phyloP scores from a whole-genome alignment of 768 basidiomycete genomes.

The Agrocybe chaxingu region DNA sequence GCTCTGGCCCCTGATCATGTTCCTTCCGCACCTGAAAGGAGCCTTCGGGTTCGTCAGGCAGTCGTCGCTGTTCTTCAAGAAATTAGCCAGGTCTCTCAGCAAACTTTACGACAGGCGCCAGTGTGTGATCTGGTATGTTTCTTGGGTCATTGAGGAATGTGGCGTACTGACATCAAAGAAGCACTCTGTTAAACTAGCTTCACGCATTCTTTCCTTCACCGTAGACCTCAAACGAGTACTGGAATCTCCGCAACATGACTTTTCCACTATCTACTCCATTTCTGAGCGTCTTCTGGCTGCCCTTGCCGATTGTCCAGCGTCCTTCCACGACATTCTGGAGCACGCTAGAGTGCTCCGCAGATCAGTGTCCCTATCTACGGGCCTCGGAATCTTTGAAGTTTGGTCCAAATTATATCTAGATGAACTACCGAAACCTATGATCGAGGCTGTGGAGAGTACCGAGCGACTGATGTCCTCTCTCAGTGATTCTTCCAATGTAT shows the following conservation, averaged over 20 bases:
- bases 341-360: conserved; percentile 39
- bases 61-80: conserved; percentile 8
- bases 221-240: conserved; percentile 43
- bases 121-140: conserved; percentile 4
- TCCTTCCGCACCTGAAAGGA: conserved; percentile 4
- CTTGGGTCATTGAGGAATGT: not conserved
- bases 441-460: conserved; percentile 6
- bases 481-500: conserved; percentile 14
- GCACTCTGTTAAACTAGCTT: conserved; percentile 29
- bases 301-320: conserved; percentile 30
- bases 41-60: conserved; percentile 4
- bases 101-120: conserved; percentile 1
- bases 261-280: conserved; percentile 62
- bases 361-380: conserved; percentile 59
- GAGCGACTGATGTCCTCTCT: conserved; percentile 13
- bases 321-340: conserved; percentile 29
- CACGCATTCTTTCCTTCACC: conserved; percentile 34
- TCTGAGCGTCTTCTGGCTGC: conserved; percentile 48
- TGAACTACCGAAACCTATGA: conserved; percentile 11
- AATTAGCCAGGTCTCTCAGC: conserved; percentile 1
- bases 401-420: conserved; percentile 54
- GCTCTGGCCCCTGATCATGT: not conserved
- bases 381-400: conserved; percentile 67
- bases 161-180: conserved; percentile 8
- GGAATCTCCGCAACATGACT: conserved; percentile 46